Conservation (phyloP, 441 rosid genomes). For the Croton setiger region DNA sequence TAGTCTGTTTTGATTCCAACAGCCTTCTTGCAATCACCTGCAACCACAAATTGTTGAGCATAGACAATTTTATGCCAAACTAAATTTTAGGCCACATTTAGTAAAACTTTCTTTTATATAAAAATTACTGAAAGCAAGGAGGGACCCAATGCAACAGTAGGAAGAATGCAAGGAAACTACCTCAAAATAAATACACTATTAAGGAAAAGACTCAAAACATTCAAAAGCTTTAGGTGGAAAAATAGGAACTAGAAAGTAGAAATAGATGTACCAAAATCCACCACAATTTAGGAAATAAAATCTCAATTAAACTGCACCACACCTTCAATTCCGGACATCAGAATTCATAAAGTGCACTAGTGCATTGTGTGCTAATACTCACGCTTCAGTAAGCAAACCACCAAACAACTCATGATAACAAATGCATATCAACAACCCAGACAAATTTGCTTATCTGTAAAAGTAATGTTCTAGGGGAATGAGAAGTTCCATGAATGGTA, state of each 20-base stretch:
- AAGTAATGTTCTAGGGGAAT: not conserved
- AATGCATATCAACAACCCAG: slow-evolving; percentile 1
- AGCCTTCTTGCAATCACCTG: slow-evolving; percentile 89
- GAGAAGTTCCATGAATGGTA: not conserved
- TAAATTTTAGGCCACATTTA: not conserved
- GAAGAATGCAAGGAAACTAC: not conserved
- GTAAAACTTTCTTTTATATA: not conserved
- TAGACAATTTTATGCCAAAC: not conserved
- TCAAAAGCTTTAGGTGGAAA: not conserved
- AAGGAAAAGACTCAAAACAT: not conserved
- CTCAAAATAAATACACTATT: not conserved
- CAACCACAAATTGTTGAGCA: slow-evolving; percentile 16
- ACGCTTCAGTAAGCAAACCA: not conserved
- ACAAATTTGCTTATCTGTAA: not conserved
- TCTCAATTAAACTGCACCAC: not conserved
- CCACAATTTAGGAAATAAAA: not conserved
- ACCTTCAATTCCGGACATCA: slow-evolving; percentile 15
- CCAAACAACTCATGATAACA: not conserved
- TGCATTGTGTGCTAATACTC: too few species aligned
- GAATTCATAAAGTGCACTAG: not conserved
- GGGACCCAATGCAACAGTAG: not conserved
- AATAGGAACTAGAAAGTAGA: not conserved
- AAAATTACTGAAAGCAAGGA: not conserved
- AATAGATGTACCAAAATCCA: not conserved
- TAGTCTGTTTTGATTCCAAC: slow-evolving; percentile 92